Percentiles rank a stretch among this genome's conserved stretches.
Conservation (phyloP, 2,329 filamentous ascomycete genomes). For the Alternaria solani region DNA sequence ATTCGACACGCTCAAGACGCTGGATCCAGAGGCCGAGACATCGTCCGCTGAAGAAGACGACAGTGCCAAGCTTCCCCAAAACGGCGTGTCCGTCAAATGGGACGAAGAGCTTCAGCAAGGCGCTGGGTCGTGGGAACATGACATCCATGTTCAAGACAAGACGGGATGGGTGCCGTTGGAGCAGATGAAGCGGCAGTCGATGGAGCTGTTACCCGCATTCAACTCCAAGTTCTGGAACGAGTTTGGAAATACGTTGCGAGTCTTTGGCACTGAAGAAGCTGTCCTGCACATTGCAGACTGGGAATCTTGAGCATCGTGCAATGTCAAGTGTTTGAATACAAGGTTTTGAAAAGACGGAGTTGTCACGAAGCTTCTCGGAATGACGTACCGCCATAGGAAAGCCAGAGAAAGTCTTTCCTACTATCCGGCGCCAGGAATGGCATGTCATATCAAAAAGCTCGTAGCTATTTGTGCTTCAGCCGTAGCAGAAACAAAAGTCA, state of each 20-base stretch:
- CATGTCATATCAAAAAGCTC: no score
- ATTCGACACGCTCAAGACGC: slow-evolving; percentile 32
- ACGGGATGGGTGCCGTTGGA: slow-evolving; percentile 33
- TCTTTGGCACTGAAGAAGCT: slow-evolving; percentile 67
- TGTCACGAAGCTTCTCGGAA: background rate
- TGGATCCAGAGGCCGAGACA: slow-evolving; percentile 10
- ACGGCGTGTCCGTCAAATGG: slow-evolving; percentile 6
- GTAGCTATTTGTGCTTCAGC: no score
- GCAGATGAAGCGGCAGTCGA: slow-evolving; percentile 32
- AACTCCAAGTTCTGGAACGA: slow-evolving; percentile 63
- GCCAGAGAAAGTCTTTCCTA: background rate
- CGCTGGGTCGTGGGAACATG: slow-evolving; percentile 32
- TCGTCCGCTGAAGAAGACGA: slow-evolving; percentile 24
- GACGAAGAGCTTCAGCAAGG: background rate
- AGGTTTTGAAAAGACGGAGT: background rate
- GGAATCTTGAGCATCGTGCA: slow-evolving; percentile 9
- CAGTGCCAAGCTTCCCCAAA: background rate
- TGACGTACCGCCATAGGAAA: background rate
- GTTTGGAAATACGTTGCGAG: slow-evolving; percentile 67
- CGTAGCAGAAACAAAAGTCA: no score
- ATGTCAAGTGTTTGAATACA: background rate
- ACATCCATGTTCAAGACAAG: slow-evolving; percentile 25
- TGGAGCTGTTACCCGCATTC: slow-evolving; percentile 61
- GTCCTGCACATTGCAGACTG: slow-evolving; percentile 38
- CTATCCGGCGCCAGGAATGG: no score